These are phyloP conservation scores for Stachybotrys chlorohalonatus DNA, from an alignment of 2,329 filamentous ascomycete species.

Conservation along the genomic window DNA sequence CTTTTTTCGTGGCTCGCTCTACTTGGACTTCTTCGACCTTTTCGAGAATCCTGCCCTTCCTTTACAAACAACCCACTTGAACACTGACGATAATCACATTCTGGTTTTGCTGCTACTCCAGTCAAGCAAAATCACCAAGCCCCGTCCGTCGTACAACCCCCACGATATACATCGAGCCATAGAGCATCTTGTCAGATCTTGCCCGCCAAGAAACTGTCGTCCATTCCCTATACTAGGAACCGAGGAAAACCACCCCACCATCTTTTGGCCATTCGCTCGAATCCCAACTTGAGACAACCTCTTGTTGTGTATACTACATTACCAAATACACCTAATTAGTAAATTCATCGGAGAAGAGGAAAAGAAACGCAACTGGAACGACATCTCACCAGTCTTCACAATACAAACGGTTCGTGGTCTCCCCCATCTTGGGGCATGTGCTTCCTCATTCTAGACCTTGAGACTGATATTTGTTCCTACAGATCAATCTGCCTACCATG, in stretches of 20 bases:
- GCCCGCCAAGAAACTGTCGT: slow-evolving; percentile 27
- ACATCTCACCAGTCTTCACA: slow-evolving; percentile 12
- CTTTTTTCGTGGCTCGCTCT: slow-evolving; percentile 34
- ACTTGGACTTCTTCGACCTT: slow-evolving; percentile 29
- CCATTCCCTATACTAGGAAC: slow-evolving; percentile 30
- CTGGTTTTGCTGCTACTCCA: slow-evolving; percentile 1
- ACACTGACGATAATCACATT: neutral
- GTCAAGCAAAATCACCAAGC: neutral
- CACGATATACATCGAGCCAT: slow-evolving; percentile 19
- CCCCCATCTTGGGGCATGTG: too few relatives aligned
- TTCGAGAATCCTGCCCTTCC: slow-evolving; percentile 32
- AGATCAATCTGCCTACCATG: slow-evolving; percentile 39
- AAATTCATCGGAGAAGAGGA: slow-evolving; percentile 6
- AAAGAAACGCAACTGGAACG: slow-evolving; percentile 3
- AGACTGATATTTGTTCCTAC: slow-evolving; percentile 4
- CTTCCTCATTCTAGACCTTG: neutral
- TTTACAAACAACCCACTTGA: slow-evolving; percentile 17
- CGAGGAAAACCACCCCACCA: slow-evolving; percentile 7
- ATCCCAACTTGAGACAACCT: neutral
- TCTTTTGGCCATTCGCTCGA: slow-evolving; percentile 4
- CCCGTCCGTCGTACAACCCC: slow-evolving; percentile 17
- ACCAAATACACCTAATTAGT: slow-evolving; percentile 6
- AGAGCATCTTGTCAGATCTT: slow-evolving; percentile 19
- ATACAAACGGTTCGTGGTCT: neutral
- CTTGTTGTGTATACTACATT: slow-evolving; percentile 6